phyloP scores from a whole-genome alignment of 768 basidiomycete genomes.

The Plicaturopsis crispa region DNA sequence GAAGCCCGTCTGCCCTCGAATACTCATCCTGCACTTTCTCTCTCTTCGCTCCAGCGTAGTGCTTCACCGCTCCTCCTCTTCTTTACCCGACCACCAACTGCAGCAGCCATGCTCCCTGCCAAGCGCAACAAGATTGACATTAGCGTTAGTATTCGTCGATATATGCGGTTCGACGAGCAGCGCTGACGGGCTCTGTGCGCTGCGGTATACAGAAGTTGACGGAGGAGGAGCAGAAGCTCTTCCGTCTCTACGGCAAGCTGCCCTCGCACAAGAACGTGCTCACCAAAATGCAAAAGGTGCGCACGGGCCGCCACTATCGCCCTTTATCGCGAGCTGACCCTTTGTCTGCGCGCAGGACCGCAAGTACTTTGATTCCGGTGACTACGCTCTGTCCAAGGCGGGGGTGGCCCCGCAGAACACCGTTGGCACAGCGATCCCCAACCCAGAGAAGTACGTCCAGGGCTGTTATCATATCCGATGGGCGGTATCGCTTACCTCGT shows the following conservation, averaged over 20 bases:
- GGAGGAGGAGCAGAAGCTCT: constrained; percentile 90
- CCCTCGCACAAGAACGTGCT: constrained; percentile 91
- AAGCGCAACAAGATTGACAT: constrained; percentile 92
- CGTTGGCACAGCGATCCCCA: constrained; percentile 96
- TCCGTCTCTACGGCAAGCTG: constrained; percentile 90
- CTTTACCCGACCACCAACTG: constrained; percentile 15
- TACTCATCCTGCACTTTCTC: neutral
- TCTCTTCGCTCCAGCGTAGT: neutral
- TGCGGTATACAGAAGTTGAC: constrained; percentile 72
- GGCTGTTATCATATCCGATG: neutral
- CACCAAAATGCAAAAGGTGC: constrained; percentile 91
- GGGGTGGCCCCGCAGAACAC: constrained; percentile 81
- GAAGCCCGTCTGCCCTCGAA: too few species aligned
- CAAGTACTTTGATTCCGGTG: constrained; percentile 99
- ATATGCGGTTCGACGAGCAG: neutral
- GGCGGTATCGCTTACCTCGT: constrained; percentile 7
- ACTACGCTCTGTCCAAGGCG: constrained; percentile 96
- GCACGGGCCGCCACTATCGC: constrained; percentile 9
- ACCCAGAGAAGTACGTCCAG: constrained; percentile 89
- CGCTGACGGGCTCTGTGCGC: constrained; percentile 13
- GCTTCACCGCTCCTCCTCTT: constrained; percentile 20
- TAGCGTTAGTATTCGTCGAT: constrained; percentile 50
- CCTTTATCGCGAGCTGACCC: constrained; percentile 2
- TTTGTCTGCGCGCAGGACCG: constrained; percentile 59
- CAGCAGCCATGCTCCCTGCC: constrained; percentile 55